phyloP scores from a whole-genome alignment of 129 eudicot genomes.

The Erigeron canadensis region DNA sequence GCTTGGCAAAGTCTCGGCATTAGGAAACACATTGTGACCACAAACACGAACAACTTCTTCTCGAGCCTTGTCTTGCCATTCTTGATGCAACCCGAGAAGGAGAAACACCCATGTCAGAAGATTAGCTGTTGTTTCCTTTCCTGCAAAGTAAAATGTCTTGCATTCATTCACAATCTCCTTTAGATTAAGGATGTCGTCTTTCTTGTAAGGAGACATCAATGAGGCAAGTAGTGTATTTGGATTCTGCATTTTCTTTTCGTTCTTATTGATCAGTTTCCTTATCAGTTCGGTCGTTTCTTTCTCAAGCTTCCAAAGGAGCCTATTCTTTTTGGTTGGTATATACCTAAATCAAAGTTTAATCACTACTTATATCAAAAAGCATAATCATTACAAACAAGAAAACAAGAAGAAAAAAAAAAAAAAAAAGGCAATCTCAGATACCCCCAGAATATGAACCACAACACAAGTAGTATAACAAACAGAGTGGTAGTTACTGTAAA shows the following conservation, averaged over 20 bases:
- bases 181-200: constrained; percentile 34
- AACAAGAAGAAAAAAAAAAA: too few species aligned
- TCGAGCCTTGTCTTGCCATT: constrained; percentile 55
- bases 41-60: constrained; percentile 37
- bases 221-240: constrained; percentile 47
- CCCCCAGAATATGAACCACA: too few species aligned
- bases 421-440: too few species aligned
- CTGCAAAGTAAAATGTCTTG: constrained; percentile 57
- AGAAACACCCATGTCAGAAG: constrained; percentile 49
- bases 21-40: constrained; percentile 30
- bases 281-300: constrained; percentile 60
- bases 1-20: constrained; percentile 34
- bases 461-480: neutral
- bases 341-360: too few species aligned
- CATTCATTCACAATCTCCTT: constrained; percentile 52
- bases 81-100: constrained; percentile 47
- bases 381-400: too few species aligned
- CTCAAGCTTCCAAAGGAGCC: constrained; percentile 60
- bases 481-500: neutral
- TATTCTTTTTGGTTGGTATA: constrained; percentile 76
- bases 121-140: constrained; percentile 50
- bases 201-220: constrained; percentile 51
- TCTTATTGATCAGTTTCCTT: constrained; percentile 42
- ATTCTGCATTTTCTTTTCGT: constrained; percentile 28
- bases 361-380: too few species aligned